These are phyloP conservation scores for Neurospora sp. DNA, from an alignment of 2,329 filamentous ascomycete genomes.

Conservation along the genomic window DNA sequence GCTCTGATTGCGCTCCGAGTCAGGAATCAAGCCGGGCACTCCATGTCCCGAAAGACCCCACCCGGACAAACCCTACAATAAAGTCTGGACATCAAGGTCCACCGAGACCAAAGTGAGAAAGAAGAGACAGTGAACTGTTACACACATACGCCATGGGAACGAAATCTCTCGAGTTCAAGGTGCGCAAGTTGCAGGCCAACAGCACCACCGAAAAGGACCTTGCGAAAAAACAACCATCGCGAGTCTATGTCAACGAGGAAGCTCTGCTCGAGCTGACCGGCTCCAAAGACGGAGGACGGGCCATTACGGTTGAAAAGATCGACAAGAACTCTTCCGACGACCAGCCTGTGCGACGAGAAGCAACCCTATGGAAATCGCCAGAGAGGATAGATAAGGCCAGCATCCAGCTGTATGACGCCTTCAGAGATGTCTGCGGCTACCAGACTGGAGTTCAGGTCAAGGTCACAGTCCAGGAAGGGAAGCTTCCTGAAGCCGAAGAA, in stretches of 20 bases:
- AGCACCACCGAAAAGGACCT: conserved; percentile 16
- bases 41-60: neutral
- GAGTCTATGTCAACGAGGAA: conserved; percentile 38
- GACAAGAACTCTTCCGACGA: conserved; percentile 5
- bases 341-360: conserved; percentile 27
- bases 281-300: conserved; percentile 31
- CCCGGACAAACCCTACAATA: neutral
- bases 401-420: conserved; percentile 60
- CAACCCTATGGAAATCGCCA: conserved; percentile 39
- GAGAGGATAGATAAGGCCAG: conserved; percentile 56
- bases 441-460: conserved; percentile 56
- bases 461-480: conserved; percentile 46
- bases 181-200: conserved; percentile 18
- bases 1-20: neutral
- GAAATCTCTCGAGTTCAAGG: conserved; percentile 16
- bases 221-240: conserved; percentile 28
- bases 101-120: neutral
- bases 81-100: neutral
- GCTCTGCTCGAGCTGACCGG: conserved; percentile 34
- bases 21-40: neutral
- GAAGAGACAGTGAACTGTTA: neutral
- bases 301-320: conserved; percentile 17
- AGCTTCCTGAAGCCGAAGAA: conserved; percentile 43
- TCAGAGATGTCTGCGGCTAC: conserved; percentile 63
- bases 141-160: conserved; percentile 13